Conservation (phyloP, 228 moss, liverwort and hornwort species). For the Sphagnum magellanicum region DNA sequence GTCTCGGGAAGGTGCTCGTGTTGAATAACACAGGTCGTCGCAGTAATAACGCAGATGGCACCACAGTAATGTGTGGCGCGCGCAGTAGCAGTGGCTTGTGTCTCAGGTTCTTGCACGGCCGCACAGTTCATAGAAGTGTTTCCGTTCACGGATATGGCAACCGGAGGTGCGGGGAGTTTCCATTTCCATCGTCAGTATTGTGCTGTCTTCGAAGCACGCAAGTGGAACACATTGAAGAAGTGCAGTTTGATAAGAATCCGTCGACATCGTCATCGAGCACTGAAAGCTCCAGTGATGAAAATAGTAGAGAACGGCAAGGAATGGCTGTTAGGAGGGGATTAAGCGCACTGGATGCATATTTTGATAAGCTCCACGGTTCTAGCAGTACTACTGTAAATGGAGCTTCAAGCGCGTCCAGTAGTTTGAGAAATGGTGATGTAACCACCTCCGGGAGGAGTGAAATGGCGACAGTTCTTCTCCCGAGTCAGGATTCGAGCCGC, state of each 20-base stretch:
- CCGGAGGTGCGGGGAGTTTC: conserved; percentile 8
- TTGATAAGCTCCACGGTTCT: conserved; percentile 55
- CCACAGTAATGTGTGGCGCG: too few species aligned
- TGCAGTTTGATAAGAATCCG: conserved; percentile 10
- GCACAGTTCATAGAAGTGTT: too few species aligned
- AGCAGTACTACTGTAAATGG: conserved; percentile 16
- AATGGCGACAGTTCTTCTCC: conserved; percentile 5
- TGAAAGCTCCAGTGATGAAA: conserved; percentile 12
- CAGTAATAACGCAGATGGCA: too few species aligned
- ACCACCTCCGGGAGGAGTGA: not conserved
- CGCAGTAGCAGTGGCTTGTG: too few species aligned
- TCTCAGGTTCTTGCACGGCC: too few species aligned
- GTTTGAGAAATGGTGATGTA: not conserved
- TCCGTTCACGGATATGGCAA: not conserved
- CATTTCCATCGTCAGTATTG: conserved; percentile 3
- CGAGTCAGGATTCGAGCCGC: not conserved
- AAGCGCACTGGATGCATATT: conserved; percentile 77
- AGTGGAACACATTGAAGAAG: conserved; percentile 25
- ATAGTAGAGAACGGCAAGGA: conserved; percentile 20
- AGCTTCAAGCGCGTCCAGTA: not conserved
- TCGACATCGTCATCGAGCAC: conserved; percentile 9
- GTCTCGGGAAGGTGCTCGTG: too few species aligned
- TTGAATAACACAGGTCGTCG: too few species aligned
- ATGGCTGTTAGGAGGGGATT: conserved; percentile 53
- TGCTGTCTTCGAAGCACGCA: conserved; percentile 37